Evolutionary conservation across 225 moss, liverwort and hornwort genomes (phyloP).

Genomic region (Thuidium tamariscinum): DNA sequence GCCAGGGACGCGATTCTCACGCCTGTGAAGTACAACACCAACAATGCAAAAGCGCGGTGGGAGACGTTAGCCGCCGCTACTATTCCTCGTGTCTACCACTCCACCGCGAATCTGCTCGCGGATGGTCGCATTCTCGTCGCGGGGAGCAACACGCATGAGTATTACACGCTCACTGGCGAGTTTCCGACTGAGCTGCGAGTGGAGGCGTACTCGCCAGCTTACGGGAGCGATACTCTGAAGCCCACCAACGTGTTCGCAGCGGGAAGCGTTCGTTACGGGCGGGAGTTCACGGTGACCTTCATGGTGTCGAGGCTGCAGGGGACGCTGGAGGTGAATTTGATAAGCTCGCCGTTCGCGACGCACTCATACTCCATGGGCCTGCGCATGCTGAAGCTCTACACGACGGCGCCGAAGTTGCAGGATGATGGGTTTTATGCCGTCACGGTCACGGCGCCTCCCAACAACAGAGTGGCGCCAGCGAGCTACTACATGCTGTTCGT

Average conservation of each 20-base stretch:
- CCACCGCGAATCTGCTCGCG: slow-evolving; percentile 26
- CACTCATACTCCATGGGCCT: slow-evolving; percentile 73
- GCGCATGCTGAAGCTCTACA: slow-evolving; percentile 42
- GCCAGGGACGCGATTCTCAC: slow-evolving; percentile 42
- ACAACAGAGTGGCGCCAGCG: slow-evolving; percentile 32
- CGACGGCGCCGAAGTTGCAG: neutral
- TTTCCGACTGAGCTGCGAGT: slow-evolving; percentile 41
- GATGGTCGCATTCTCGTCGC: slow-evolving; percentile 40
- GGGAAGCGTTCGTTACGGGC: neutral
- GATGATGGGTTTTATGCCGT: slow-evolving; percentile 10
- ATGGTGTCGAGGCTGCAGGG: neutral
- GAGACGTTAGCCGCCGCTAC: neutral
- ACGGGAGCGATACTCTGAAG: neutral
- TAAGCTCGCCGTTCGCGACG: slow-evolving; percentile 57
- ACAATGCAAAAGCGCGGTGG: neutral
- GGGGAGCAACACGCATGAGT: slow-evolving; percentile 20
- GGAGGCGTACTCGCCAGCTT: slow-evolving; percentile 27
- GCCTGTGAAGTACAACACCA: slow-evolving; percentile 31
- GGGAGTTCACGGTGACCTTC: slow-evolving; percentile 5
- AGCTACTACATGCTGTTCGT: slow-evolving; percentile 78
- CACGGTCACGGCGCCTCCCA: slow-evolving; percentile 36
- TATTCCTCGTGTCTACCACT: slow-evolving; percentile 31
- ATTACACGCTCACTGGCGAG: neutral
- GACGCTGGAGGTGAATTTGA: slow-evolving; percentile 19
- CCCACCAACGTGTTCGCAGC: slow-evolving; percentile 4